Conservation (phyloP, 1,139 yeast species). For the Taphrina flavorubra region DNA sequence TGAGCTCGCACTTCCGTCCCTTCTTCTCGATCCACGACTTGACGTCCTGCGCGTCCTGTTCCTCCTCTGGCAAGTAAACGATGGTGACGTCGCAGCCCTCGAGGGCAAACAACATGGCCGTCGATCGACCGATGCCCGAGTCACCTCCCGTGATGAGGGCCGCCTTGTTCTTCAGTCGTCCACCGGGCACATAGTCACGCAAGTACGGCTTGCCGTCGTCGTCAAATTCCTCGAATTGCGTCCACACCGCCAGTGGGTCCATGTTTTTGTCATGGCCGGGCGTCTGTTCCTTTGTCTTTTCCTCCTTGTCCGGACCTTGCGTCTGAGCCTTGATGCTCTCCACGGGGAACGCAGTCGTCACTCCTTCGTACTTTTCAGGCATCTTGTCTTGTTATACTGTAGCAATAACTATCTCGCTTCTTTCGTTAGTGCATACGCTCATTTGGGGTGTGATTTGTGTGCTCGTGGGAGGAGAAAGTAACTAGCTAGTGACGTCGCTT, state of each 20-base stretch:
- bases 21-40: constrained; percentile 39
- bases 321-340: constrained; percentile 33
- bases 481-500: too few relatives aligned
- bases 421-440: too few relatives aligned
- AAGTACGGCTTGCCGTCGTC: constrained; percentile 29
- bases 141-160: constrained; percentile 43
- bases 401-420: too few relatives aligned
- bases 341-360: constrained; percentile 24
- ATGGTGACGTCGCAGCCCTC: constrained; percentile 38
- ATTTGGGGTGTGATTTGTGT: too few relatives aligned
- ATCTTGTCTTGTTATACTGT: neutral
- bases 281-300: constrained; percentile 27
- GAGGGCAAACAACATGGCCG: constrained; percentile 42
- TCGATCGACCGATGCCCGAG: constrained; percentile 41
- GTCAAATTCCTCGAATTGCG: constrained; percentile 24
- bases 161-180: constrained; percentile 30
- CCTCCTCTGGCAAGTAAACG: constrained; percentile 40
- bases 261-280: constrained; percentile 27
- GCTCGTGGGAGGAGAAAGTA: too few relatives aligned
- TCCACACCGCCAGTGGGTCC: constrained; percentile 28
- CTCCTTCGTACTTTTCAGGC: constrained; percentile 34
- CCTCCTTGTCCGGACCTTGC: constrained; percentile 30
- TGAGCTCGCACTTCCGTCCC: constrained; percentile 37
- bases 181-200: constrained; percentile 37
- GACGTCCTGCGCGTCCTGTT: constrained; percentile 38